Evolutionary conservation across 192 early-diverging fungal species (phyloP).

Genomic region (Coemansia sp.): DNA sequence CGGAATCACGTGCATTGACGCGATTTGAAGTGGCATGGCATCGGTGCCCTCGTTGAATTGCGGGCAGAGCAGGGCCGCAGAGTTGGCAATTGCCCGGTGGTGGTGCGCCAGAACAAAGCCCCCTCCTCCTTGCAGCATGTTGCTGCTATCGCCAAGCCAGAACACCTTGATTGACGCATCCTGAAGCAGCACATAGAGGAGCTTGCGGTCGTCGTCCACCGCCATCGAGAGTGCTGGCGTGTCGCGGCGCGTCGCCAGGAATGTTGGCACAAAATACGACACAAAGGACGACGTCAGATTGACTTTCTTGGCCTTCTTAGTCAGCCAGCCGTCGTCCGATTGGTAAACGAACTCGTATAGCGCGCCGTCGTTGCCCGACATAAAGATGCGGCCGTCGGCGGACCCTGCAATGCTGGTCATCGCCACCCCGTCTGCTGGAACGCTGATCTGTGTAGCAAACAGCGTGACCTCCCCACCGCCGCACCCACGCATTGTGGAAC

Average conservation of each 20-base stretch:
- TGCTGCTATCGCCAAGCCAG: slow-evolving; percentile 57
- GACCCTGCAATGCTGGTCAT: slow-evolving; percentile 83
- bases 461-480: slow-evolving; percentile 66
- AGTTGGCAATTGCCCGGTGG: slow-evolving; percentile 55
- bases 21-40: slow-evolving; percentile 63
- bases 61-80: slow-evolving; percentile 55
- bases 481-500: background rate
- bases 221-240: slow-evolving; percentile 68
- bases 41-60: slow-evolving; percentile 50
- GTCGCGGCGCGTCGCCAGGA: slow-evolving; percentile 33
- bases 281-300: slow-evolving; percentile 70
- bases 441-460: slow-evolving; percentile 77
- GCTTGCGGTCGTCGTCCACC: slow-evolving; percentile 66
- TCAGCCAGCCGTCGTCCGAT: slow-evolving; percentile 87
- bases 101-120: slow-evolving; percentile 60
- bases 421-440: slow-evolving; percentile 77
- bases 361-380: slow-evolving; percentile 84
- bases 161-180: slow-evolving; percentile 71
- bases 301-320: slow-evolving; percentile 70
- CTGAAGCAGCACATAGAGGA: slow-evolving; percentile 74
- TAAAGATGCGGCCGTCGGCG: slow-evolving; percentile 81
- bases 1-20: slow-evolving; percentile 74
- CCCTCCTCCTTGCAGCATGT: slow-evolving; percentile 30
- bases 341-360: slow-evolving; percentile 91
- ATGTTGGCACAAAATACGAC: slow-evolving; percentile 75